Base-by-base conservation (phyloP, 2,329 filamentous ascomycete species). In the Albophoma yamanashiensis region DNA sequence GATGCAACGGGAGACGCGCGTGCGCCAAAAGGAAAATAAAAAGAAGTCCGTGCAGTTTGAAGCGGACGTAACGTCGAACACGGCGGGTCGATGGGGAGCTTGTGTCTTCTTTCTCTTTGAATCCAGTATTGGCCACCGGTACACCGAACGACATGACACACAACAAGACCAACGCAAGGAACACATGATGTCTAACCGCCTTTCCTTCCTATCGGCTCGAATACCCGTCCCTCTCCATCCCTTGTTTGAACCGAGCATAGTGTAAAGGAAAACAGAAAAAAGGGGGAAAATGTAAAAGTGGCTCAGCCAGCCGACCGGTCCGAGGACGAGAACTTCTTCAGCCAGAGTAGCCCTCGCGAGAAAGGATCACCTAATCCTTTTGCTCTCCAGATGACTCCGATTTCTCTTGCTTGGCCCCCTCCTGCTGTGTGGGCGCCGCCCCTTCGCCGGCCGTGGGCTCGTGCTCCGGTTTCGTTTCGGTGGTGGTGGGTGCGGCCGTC, bases 311-410 rank as follows among this genome's bases (percentile, higher is more conserved):
- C 34, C 34, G 25, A 56, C 20, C 20, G 27, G 34, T 15, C 22
- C 52, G 38, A 34, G 43, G 34, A 25, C 55, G 40, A 38, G 52
- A 3, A 15, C 31, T 55, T 38, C 36, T 61, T 62, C 61, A 65
- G 52, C 58, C 53, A 55, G 47, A 59, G 56, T 62, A 52, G 25
- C 39, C 58, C 63, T 60, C 60, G 55, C 61, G 61, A 61, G 58
- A 59, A 61, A 72, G 57, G 61, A 69, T 62, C 66, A 66, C 70
- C 71, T 74, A 75, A 64, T 72, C 73, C 71, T 74, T 69, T 67
- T 73, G 74, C 64, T 71, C 71, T 64, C 67, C 65, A 40, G 65
- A 34, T 59, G 63, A 61, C 56, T 68, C 66, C 59, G 65, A 59
- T 50, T 69, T 65, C 61, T 67, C 57, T 59, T 60, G 59, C 61